Conservation (phyloP, 805 yeast species). For the Suhomyces pyralidae region DNA sequence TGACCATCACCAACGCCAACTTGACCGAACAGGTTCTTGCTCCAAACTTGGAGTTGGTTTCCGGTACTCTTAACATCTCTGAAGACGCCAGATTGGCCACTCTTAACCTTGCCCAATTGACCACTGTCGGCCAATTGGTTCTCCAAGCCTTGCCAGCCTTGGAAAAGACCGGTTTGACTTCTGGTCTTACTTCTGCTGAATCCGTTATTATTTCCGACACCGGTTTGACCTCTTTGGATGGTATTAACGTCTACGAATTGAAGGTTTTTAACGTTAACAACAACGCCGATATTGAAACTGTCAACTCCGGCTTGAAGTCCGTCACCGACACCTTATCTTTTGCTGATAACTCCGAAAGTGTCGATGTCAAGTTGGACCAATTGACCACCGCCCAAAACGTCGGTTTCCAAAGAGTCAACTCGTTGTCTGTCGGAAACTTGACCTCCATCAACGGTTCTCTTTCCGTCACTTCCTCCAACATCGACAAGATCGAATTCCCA, state of each 20-base stretch:
- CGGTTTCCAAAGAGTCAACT: constrained; percentile 74
- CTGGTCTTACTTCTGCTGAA: constrained; percentile 72
- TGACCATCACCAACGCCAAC: constrained; percentile 65
- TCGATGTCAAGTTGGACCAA: constrained; percentile 63
- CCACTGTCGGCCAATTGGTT: constrained; percentile 76
- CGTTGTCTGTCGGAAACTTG: constrained; percentile 68
- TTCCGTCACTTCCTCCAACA: constrained; percentile 71
- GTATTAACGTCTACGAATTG: constrained; percentile 51
- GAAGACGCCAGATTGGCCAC: constrained; percentile 63
- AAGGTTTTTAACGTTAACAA: constrained; percentile 78
- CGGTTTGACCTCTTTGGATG: constrained; percentile 62
- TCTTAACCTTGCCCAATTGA: constrained; percentile 73
- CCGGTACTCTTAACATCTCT: constrained; percentile 63
- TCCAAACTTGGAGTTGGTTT: constrained; percentile 69
- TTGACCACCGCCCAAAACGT: constrained; percentile 86
- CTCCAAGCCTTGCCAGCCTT: constrained; percentile 88
- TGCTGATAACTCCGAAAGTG: constrained; percentile 80
- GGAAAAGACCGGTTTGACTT: constrained; percentile 58
- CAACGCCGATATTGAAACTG: constrained; percentile 72
- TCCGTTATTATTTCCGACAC: constrained; percentile 72
- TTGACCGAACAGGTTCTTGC: constrained; percentile 66
- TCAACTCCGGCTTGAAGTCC: constrained; percentile 67
- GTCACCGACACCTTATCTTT: constrained; percentile 75
- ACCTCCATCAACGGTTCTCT: constrained; percentile 74
- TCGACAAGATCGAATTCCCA: constrained; percentile 54